Percentiles rank a stretch among this genome's conserved stretches.
Conservation (phyloP, 169 alveolate species). For the Eimeria acervulina region DNA sequence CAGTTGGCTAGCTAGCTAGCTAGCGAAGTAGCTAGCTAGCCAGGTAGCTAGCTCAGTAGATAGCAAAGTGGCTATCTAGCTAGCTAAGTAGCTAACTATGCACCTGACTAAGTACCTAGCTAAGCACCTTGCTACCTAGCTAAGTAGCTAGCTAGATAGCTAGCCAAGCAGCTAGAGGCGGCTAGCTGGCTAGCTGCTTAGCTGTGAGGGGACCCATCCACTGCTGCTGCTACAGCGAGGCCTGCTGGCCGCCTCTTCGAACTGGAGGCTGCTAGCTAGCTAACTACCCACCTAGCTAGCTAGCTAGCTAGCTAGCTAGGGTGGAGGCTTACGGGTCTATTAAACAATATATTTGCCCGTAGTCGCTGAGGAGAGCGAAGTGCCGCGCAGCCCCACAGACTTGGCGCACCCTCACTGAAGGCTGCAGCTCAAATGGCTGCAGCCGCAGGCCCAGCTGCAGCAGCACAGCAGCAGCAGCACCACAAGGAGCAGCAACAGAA, state of each 20-base stretch:
- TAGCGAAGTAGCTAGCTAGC: not conserved
- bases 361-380: constrained; percentile 4
- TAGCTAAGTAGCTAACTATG: too few species aligned
- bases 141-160: too few species aligned
- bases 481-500: constrained; percentile 3
- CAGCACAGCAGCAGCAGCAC: too few species aligned
- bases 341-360: not conserved
- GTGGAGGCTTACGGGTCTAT: not conserved
- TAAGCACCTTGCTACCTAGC: not conserved
- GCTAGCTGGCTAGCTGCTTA: too few species aligned
- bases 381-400: not conserved
- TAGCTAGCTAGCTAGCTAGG: too few species aligned
- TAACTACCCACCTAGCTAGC: too few species aligned
- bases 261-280: not conserved
- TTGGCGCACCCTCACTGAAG: not conserved
- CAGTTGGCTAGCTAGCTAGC: not conserved
- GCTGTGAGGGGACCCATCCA: not conserved
- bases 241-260: too few species aligned
- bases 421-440: constrained; percentile 48
- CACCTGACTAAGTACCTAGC: too few species aligned
- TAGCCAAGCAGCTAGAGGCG: not conserved
- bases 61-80: too few species aligned
- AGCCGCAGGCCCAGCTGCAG: constrained; percentile 10
- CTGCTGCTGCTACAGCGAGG: too few species aligned
- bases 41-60: not conserved